Percentiles rank a stretch among this genome's conserved stretches.
Conservation (phyloP, 2,329 filamentous ascomycete species). For the Periconia sp. region DNA sequence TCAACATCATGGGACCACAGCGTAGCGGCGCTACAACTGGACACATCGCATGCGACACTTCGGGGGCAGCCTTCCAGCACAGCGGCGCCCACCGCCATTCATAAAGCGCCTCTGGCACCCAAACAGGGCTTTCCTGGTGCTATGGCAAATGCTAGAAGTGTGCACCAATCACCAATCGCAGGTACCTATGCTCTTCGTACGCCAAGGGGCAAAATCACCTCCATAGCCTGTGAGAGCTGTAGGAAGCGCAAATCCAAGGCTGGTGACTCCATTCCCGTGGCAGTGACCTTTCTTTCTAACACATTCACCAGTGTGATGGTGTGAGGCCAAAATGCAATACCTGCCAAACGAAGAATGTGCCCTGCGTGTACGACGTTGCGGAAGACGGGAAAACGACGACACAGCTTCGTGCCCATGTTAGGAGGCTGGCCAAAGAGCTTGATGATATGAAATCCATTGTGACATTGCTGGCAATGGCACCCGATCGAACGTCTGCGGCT, state of each 20-base stretch:
- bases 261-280: background rate
- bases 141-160: conserved; percentile 31
- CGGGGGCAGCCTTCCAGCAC: conserved; percentile 21
- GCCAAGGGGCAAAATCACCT: conserved; percentile 43
- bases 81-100: conserved; percentile 16
- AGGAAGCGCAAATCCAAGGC: conserved; percentile 45
- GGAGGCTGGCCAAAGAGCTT: conserved; percentile 40
- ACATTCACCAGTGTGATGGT: conserved; percentile 35
- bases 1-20: conserved; percentile 29
- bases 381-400: conserved; percentile 44
- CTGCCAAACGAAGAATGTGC: conserved; percentile 41
- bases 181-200: conserved; percentile 41
- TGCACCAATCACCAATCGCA: conserved; percentile 39
- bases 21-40: conserved; percentile 31
- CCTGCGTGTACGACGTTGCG: conserved; percentile 42
- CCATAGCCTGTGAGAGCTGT: conserved; percentile 44
- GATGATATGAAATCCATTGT: conserved; percentile 43
- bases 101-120: conserved; percentile 41
- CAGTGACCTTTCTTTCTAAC: conserved; percentile 13
- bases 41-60: conserved; percentile 30
- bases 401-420: conserved; percentile 40
- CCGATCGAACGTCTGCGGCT: conserved; percentile 37
- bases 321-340: conserved; percentile 44
- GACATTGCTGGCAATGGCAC: conserved; percentile 36
- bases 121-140: conserved; percentile 38